Percentiles rank a stretch among this genome's conserved stretches.
Evolutionary conservation across 2,329 filamentous ascomycete species (phyloP).

Genomic region (Colletotrichum echinochloae): DNA sequence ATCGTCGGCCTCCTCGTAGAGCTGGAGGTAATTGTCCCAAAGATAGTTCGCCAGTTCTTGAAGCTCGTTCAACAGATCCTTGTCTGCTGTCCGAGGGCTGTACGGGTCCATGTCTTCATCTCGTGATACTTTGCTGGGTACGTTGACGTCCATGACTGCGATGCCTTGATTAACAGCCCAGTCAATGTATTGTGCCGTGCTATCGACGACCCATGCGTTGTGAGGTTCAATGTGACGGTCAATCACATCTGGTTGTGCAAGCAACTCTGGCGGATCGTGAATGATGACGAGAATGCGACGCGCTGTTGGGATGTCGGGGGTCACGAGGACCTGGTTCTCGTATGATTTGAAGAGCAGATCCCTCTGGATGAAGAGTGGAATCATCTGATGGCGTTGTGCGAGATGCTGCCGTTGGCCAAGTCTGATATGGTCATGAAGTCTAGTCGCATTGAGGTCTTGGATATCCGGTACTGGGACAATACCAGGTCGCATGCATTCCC

Average conservation of each 20-base stretch:
- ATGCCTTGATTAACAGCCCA: slow-evolving; percentile 85
- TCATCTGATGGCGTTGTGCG: slow-evolving; percentile 80
- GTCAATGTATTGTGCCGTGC: slow-evolving; percentile 81
- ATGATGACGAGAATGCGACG: slow-evolving; percentile 85
- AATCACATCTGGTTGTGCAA: slow-evolving; percentile 74
- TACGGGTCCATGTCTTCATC: slow-evolving; percentile 66
- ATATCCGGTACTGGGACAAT: slow-evolving; percentile 66
- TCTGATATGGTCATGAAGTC: slow-evolving; percentile 85
- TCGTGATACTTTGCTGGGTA: slow-evolving; percentile 81
- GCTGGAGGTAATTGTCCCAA: slow-evolving; percentile 97
- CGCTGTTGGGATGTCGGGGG: slow-evolving; percentile 74
- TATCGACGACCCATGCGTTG: slow-evolving; percentile 90
- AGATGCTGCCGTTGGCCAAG: slow-evolving; percentile 79
- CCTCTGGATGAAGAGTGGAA: slow-evolving; percentile 82
- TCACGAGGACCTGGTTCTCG: slow-evolving; percentile 87
- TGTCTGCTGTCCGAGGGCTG: slow-evolving; percentile 59
- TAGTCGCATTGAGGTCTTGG: slow-evolving; percentile 65
- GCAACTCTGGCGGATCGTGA: slow-evolving; percentile 86
- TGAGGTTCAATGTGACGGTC: slow-evolving; percentile 83
- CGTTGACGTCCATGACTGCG: slow-evolving; percentile 90
- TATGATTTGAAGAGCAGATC: slow-evolving; percentile 80
- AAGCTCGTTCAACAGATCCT: slow-evolving; percentile 67
- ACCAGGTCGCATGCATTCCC: slow-evolving; percentile 87
- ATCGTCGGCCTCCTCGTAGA: slow-evolving; percentile 75
- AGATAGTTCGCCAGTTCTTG: slow-evolving; percentile 85